Evolutionary conservation across 768 basidiomycete genomes (phyloP).

Genomic region (Clitopilus hobsonii): DNA sequence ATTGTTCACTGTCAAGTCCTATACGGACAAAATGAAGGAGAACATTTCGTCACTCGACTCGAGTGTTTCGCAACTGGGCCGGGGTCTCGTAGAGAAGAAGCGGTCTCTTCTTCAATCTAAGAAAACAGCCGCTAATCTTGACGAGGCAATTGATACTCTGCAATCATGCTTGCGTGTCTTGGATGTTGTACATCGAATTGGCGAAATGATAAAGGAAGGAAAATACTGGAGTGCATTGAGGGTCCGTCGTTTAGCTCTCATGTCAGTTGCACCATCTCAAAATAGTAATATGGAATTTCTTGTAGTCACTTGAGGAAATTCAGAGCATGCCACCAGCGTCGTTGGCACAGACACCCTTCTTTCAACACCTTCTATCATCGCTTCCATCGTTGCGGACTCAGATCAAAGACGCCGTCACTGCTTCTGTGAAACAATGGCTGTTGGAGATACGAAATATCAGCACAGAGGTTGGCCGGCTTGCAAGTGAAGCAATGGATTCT

Average conservation of each 20-base stretch:
- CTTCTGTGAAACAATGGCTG: constrained; percentile 95
- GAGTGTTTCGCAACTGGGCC: constrained; percentile 85
- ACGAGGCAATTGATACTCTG: constrained; percentile 93
- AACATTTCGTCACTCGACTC: constrained; percentile 86
- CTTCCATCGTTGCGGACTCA: constrained; percentile 85
- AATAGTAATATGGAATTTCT: constrained; percentile 20
- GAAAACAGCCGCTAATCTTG: constrained; percentile 90
- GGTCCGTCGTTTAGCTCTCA: constrained; percentile 52
- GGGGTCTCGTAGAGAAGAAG: constrained; percentile 91
- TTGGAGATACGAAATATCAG: constrained; percentile 90
- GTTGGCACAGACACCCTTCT: constrained; percentile 89
- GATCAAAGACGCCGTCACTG: constrained; percentile 91
- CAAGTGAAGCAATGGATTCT: constrained; percentile 85
- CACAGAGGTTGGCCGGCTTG: constrained; percentile 78
- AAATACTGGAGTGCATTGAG: constrained; percentile 97
- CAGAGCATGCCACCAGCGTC: constrained; percentile 85
- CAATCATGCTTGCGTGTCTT: constrained; percentile 90
- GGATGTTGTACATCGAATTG: constrained; percentile 89
- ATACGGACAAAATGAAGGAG: constrained; percentile 90
- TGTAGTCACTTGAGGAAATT: constrained; percentile 91
- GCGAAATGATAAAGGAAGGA: constrained; percentile 88
- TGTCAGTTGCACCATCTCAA: constrained; percentile 24
- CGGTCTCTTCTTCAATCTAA: constrained; percentile 82
- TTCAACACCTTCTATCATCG: constrained; percentile 86
- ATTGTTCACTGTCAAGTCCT: constrained; percentile 91